phyloP scores from a whole-genome alignment of 2,329 filamentous ascomycete genomes.

The Ascochyta viciae-villosae region DNA sequence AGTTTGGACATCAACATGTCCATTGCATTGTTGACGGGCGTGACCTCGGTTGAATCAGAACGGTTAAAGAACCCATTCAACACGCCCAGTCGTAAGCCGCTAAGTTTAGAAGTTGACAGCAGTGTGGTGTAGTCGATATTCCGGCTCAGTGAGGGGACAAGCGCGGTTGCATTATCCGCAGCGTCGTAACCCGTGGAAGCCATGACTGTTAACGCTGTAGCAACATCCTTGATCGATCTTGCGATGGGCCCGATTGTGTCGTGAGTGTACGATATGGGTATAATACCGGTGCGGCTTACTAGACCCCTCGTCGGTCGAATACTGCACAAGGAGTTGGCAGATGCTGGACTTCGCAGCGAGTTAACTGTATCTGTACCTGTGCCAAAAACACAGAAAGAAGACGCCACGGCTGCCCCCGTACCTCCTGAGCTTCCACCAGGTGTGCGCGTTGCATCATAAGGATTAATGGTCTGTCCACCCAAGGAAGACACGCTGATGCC shows the following conservation, averaged over 20 bases:
- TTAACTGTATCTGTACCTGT: slow-evolving; percentile 70
- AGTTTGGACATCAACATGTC: slow-evolving; percentile 56
- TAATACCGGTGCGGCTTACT: slow-evolving; percentile 59
- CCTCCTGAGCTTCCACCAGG: slow-evolving; percentile 71
- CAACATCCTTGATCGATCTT: slow-evolving; percentile 59
- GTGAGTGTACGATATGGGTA: slow-evolving; percentile 65
- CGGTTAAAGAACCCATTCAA: slow-evolving; percentile 66
- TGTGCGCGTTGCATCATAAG: slow-evolving; percentile 70
- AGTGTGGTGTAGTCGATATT: slow-evolving; percentile 57
- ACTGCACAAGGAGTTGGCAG: slow-evolving; percentile 66
- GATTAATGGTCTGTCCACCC: slow-evolving; percentile 70
- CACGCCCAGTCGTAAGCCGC: slow-evolving; percentile 57
- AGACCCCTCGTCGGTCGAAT: slow-evolving; percentile 64
- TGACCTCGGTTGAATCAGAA: slow-evolving; percentile 60
- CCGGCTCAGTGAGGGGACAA: slow-evolving; percentile 52
- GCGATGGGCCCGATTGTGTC: slow-evolving; percentile 64
- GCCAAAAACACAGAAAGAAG: slow-evolving; percentile 64
- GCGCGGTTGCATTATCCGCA: slow-evolving; percentile 60
- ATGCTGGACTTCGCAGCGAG: slow-evolving; percentile 65
- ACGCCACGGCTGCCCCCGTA: slow-evolving; percentile 66
- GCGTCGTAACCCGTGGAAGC: slow-evolving; percentile 59
- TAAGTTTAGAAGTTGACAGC: slow-evolving; percentile 46
- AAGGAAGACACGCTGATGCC: slow-evolving; percentile 68
- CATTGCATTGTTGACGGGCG: slow-evolving; percentile 64
- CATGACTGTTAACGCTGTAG: slow-evolving; percentile 61